Evolutionary conservation across 192 early-diverging fungal species (phyloP).

Genomic region (Mortierella alpina): DNA sequence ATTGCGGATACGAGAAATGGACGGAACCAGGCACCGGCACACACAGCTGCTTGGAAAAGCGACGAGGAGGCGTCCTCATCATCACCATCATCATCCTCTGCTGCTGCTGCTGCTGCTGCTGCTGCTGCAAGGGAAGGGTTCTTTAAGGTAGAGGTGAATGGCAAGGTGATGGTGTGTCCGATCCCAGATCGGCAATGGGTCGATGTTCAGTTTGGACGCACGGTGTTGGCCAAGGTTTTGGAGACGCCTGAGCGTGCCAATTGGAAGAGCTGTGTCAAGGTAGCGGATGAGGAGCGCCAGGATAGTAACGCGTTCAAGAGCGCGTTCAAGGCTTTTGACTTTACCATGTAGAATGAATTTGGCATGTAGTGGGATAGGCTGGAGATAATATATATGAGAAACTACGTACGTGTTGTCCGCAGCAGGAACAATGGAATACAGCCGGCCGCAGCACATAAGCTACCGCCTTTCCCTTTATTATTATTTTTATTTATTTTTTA

Average conservation of each 20-base stretch:
- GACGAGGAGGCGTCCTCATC: neutral
- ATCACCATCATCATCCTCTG: too few relatives aligned
- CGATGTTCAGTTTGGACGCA: slow-evolving; percentile 84
- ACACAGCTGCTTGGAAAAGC: slow-evolving; percentile 19
- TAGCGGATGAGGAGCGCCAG: slow-evolving; percentile 71
- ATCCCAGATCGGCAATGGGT: slow-evolving; percentile 61
- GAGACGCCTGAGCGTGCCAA: slow-evolving; percentile 75
- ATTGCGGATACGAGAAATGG: slow-evolving; percentile 1
- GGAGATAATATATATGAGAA: neutral
- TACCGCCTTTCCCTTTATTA: neutral
- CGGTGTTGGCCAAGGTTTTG: slow-evolving; percentile 73
- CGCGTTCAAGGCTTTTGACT: slow-evolving; percentile 58
- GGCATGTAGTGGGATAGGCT: neutral
- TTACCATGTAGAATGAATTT: slow-evolving; percentile 38
- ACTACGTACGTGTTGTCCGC: neutral
- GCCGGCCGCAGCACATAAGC: neutral
- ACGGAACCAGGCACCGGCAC: neutral
- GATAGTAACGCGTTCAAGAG: slow-evolving; percentile 53
- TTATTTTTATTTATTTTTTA: slow-evolving; percentile 3
- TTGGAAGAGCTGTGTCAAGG: slow-evolving; percentile 83
- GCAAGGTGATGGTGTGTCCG: slow-evolving; percentile 55
- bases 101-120: slow-evolving; percentile 8
- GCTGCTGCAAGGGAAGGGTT: slow-evolving; percentile 34
- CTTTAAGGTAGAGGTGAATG: slow-evolving; percentile 69
- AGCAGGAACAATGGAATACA: too few relatives aligned